phyloP scores from a whole-genome alignment of 306 rosid genomes.

The Lathyrus oleraceus region DNA sequence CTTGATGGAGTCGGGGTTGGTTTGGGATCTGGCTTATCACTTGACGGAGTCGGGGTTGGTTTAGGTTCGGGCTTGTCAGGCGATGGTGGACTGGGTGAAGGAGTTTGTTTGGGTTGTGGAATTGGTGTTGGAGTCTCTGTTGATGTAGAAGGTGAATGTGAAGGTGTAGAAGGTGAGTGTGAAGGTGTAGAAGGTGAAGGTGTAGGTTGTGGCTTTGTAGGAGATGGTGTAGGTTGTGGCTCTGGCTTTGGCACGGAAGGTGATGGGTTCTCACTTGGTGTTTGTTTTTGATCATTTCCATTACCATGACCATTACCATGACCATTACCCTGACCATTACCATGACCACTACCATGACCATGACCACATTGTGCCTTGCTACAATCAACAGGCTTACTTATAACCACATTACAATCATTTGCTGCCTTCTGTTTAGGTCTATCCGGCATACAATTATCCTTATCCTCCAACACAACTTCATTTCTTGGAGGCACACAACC shows the following conservation, averaged over 20 bases:
- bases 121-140: not conserved
- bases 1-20: too few relatives aligned
- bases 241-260: not conserved
- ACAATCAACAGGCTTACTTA: constrained; percentile 66
- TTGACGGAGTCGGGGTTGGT: not conserved
- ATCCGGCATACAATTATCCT: constrained; percentile 55
- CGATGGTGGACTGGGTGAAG: not conserved
- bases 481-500: constrained; percentile 50
- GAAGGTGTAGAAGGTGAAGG: not conserved
- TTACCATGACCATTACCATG: constrained; percentile 23
- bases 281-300: not conserved
- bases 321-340: too few relatives aligned
- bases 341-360: not conserved
- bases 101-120: not conserved
- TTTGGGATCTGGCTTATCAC: not conserved
- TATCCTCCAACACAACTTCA: constrained; percentile 42
- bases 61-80: not conserved
- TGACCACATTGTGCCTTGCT: constrained; percentile 58
- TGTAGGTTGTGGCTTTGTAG: not conserved
- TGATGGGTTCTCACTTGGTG: not conserved
- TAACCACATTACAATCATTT: constrained; percentile 45
- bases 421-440: constrained; percentile 58
- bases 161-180: not conserved
- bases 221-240: not conserved
- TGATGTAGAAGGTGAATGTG: not conserved